Percentiles rank a stretch among this genome's conserved stretches.
phyloP scores from a whole-genome alignment of 345 rosid genomes.

The Hevea brasiliensis region DNA sequence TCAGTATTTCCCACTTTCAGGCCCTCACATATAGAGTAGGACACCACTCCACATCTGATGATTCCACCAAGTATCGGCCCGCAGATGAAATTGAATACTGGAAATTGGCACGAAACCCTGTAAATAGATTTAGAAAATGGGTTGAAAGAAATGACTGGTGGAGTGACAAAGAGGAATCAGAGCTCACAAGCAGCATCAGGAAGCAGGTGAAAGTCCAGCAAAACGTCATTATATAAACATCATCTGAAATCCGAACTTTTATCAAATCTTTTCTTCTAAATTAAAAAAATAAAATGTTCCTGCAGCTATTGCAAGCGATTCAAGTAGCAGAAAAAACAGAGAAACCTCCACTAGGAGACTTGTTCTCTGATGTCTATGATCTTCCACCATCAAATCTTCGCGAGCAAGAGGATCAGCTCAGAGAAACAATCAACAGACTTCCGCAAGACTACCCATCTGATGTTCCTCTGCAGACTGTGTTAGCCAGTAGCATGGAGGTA shows the following conservation, averaged over 20 bases:
- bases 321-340: conserved; percentile 67
- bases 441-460: conserved; percentile 73
- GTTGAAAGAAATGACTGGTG: conserved; percentile 75
- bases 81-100: conserved; percentile 70
- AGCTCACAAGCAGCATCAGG: conserved; percentile 56
- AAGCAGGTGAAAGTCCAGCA: conserved; percentile 52
- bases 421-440: conserved; percentile 51
- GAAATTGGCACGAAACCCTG: conserved; percentile 57
- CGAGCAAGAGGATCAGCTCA: conserved; percentile 66
- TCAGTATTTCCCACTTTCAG: conserved; percentile 30
- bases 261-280: background rate
- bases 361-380: conserved; percentile 82
- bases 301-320: conserved; percentile 70
- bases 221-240: too few species aligned
- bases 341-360: conserved; percentile 62
- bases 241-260: too few species aligned
- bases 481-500: too few species aligned
- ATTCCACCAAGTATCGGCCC: conserved; percentile 86
- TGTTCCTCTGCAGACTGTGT: conserved; percentile 47
- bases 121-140: conserved; percentile 73
- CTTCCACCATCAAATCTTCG: conserved; percentile 57
- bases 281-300: background rate
- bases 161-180: conserved; percentile 54
- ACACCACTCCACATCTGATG: conserved; percentile 94
- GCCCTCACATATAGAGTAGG: conserved; percentile 86